phyloP scores from a whole-genome alignment of 768 basidiomycete species.

The Cyclocybe cylindracea region DNA sequence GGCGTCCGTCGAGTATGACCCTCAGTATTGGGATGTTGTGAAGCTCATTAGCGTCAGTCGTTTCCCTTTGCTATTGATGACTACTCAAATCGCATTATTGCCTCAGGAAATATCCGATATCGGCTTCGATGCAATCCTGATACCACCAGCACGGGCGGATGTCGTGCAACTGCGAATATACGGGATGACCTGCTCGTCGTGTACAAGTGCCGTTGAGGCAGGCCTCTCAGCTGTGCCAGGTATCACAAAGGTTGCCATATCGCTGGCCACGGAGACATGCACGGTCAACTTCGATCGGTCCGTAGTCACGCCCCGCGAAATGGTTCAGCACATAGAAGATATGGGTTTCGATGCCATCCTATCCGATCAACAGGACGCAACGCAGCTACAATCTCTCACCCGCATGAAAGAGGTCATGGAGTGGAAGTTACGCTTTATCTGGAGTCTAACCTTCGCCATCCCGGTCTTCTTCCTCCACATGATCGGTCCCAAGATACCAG shows the following conservation, averaged over 20 bases:
- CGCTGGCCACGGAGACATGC: constrained; percentile 75
- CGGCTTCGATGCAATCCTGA: constrained; percentile 85
- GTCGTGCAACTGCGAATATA: constrained; percentile 77
- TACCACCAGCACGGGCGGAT: constrained; percentile 67
- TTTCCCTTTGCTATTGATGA: not conserved
- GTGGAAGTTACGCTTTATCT: constrained; percentile 80
- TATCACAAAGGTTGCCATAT: constrained; percentile 68
- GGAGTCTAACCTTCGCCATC: constrained; percentile 75
- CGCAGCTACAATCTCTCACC: constrained; percentile 83
- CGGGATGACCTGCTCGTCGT: constrained; percentile 90
- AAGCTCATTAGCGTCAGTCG: constrained; percentile 75
- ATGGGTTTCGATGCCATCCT: constrained; percentile 91
- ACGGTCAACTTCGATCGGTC: constrained; percentile 75
- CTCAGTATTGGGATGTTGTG: constrained; percentile 73
- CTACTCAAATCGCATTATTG: constrained; percentile 7
- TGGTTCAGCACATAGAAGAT: constrained; percentile 85
- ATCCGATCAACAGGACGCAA: constrained; percentile 75
- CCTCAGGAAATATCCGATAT: constrained; percentile 88
- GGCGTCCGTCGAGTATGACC: constrained; percentile 88
- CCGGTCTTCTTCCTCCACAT: constrained; percentile 95
- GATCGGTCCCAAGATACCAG: constrained; percentile 71
- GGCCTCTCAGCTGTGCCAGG: constrained; percentile 73
- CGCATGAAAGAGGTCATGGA: constrained; percentile 90
- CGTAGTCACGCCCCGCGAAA: constrained; percentile 77
- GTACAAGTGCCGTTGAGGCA: constrained; percentile 74